Base-by-base conservation (phyloP, 2,329 filamentous ascomycete genomes). In the Arachnopeziza araneosa region DNA sequence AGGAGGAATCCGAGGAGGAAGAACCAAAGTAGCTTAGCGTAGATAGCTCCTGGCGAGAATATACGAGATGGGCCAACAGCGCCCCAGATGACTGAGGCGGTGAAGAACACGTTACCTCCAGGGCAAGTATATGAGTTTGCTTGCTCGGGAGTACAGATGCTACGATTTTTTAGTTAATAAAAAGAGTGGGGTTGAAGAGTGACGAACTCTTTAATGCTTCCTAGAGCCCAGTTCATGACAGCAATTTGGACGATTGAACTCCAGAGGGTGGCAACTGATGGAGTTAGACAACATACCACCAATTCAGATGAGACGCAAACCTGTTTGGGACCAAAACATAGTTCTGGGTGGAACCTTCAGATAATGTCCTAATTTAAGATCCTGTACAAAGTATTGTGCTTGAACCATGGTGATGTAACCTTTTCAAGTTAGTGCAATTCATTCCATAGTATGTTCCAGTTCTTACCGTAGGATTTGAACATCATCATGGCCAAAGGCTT, bases 401-500 rank as follows among this genome's bases (percentile, higher is more conserved):
- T 81, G 79, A 60, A 72, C 76, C 55, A 75, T 74, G 53, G 77
- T 73, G 69, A 80, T 79, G 66, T 79, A 79, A 26, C 73, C 85
- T 23, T 60, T 19, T 44, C 36, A 44, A 26, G 17, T 26, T 52
- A 24, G 32, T 52, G 19, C 30, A 52, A 49, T 49, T 56, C 50
- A n/a, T 24, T 21, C 6, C 21, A 5, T 21, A 53, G 23, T n/a
- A 52, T 22, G 21, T 24, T 49, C 12, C 9, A 49, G 32, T 59
- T 30, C 52, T 32, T 36, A 21, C 60, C 85, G 67, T 87, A 90
- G 63, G 86, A 89, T 74, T 90, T 90, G 77, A 90, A 90, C 77
- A 90, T 80, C 87, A 91, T 91, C 83, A 90, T 88, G 49, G 86
- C 86, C 61, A 91, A 78, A 1, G 88, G 87, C 4, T 80, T 80